These are phyloP conservation scores for Globisporangium barbulae DNA, from an alignment of 352 stramenopile species.

Conservation along the genomic window DNA sequence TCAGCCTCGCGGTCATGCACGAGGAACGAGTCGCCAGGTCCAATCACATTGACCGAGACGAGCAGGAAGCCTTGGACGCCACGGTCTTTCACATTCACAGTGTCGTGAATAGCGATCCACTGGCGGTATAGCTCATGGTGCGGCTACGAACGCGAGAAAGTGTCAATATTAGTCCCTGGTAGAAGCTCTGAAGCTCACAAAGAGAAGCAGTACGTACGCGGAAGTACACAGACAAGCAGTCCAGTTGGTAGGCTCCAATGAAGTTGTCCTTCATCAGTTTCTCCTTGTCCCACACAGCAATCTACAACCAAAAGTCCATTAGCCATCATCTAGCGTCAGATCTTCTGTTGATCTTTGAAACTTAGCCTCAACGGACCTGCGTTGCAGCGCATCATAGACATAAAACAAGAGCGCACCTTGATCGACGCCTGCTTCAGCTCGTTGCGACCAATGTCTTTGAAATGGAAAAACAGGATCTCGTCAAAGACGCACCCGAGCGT, in stretches of 20 bases:
- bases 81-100: constrained; percentile 75
- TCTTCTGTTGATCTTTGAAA: too few relatives aligned
- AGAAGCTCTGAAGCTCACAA: background rate
- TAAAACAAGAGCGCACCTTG: constrained; percentile 33
- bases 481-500: constrained; percentile 89
- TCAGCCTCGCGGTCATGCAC: constrained; percentile 73
- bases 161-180: background rate
- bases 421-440: constrained; percentile 66
- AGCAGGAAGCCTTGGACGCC: constrained; percentile 84
- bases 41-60: constrained; percentile 64
- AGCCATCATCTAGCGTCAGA: background rate
- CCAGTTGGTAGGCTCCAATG: constrained; percentile 84
- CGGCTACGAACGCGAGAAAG: constrained; percentile 23
- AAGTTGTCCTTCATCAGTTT: constrained; percentile 68
- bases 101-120: constrained; percentile 90
- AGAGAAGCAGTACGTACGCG: constrained; percentile 29
- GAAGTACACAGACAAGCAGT: constrained; percentile 72
- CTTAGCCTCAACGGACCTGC: background rate
- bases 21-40: constrained; percentile 58
- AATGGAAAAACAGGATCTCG: constrained; percentile 89
- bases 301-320: constrained; percentile 20
- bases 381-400: background rate
- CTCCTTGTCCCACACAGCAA: constrained; percentile 77
- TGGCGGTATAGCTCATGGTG: constrained; percentile 87
- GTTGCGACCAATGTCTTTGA: constrained; percentile 74